phyloP scores from a whole-genome alignment of 805 yeast genomes.

The Schwanniomyces vanrijiae region DNA sequence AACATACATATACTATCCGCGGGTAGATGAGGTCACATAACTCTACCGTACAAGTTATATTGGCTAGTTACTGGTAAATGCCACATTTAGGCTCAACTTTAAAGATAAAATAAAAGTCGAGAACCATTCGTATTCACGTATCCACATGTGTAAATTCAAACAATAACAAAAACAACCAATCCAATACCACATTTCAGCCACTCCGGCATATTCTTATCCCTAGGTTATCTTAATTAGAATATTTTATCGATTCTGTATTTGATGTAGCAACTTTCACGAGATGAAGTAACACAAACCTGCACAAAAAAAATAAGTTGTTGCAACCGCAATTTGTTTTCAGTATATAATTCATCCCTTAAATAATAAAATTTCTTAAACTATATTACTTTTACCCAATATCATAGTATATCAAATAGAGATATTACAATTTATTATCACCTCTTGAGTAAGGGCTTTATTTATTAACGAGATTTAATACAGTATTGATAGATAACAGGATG shows the following conservation, averaged over 20 bases:
- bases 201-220: not conserved
- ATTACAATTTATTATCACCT: not conserved
- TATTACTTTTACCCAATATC: not conserved
- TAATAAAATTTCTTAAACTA: not conserved
- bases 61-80: not conserved
- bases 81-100: no score
- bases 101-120: not conserved
- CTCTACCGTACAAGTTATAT: not conserved
- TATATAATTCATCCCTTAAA: not conserved
- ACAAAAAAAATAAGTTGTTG: not conserved
- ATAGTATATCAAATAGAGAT: not conserved
- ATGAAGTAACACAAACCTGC: not conserved
- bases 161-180: not conserved
- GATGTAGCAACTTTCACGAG: not conserved
- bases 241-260: not conserved
- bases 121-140: not conserved
- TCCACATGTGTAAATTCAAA: not conserved
- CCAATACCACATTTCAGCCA: not conserved
- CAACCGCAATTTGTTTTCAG: not conserved
- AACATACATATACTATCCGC: no score
- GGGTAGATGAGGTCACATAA: no score
- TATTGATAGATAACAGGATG: slow-evolving; percentile 2
- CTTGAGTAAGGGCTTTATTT: not conserved
- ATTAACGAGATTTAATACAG: not conserved
- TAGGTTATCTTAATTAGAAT: not conserved